A percentile compares a stretch with the other conserved stretches of the same genome.
These are phyloP conservation scores for Meredithiella fracta DNA, from an alignment of 2,329 filamentous ascomycete species.

Conservation along the genomic window DNA sequence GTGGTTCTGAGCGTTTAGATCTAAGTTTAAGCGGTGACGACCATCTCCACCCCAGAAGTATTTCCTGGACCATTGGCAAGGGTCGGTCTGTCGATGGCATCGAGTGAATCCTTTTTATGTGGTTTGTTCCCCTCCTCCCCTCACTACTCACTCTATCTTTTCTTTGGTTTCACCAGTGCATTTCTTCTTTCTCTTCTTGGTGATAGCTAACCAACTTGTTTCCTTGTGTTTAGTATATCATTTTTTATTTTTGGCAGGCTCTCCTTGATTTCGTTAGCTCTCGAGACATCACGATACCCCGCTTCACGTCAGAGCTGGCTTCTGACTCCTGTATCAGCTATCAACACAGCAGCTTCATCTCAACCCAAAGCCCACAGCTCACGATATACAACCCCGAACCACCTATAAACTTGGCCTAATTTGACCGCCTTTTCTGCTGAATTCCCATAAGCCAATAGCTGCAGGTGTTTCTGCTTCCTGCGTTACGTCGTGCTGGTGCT, in stretches of 20 bases:
- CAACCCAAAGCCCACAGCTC: too few relatives aligned
- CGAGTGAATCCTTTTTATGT: background rate
- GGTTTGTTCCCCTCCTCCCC: background rate
- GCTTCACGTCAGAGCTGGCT: too few relatives aligned
- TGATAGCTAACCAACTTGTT: too few relatives aligned
- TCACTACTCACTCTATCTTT: background rate
- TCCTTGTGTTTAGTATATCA: background rate
- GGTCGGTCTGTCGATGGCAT: background rate
- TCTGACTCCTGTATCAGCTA: too few relatives aligned
- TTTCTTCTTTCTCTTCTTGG: too few relatives aligned
- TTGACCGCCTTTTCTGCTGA: too few relatives aligned
- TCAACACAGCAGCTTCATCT: too few relatives aligned
- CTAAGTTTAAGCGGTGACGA: background rate
- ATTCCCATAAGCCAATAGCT: conserved; percentile 1
- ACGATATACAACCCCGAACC: background rate
- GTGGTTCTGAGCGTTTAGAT: too few relatives aligned
- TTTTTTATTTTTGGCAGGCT: background rate
- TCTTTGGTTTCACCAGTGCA: background rate
- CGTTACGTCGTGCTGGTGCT: background rate
- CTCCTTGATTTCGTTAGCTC: background rate
- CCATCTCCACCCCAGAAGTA: background rate
- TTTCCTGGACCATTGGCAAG: background rate
- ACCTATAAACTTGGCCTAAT: background rate
- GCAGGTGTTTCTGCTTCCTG: background rate
- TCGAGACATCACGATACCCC: background rate